Evolutionary conservation across 2,329 filamentous ascomycete genomes (phyloP).

Genomic region (Epichloe aotearoae): DNA sequence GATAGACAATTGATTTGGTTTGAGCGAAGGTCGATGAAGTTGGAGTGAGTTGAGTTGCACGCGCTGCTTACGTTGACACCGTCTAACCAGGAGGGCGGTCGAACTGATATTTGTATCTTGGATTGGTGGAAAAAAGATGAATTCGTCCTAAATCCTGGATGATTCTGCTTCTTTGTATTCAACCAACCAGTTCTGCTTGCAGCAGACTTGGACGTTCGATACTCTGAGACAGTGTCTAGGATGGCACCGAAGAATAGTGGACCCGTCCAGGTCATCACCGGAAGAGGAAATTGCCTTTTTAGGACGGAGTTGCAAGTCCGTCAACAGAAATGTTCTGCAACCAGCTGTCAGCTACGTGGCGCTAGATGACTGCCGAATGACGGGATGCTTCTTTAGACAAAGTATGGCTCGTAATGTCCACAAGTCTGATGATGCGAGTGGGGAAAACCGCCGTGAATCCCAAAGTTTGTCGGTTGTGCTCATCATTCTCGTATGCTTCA

Average conservation of each 20-base stretch:
- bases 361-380: not conserved
- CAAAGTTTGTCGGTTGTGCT: not conserved
- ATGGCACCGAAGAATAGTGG: not conserved
- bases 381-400: not conserved
- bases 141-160: not conserved
- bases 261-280: not conserved
- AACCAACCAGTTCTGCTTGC: not conserved
- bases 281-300: not conserved
- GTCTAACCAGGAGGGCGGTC: not conserved
- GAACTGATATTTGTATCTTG: not conserved
- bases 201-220: not conserved
- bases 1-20: not conserved
- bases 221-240: not conserved
- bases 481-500: not conserved
- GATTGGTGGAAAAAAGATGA: not conserved
- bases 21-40: conserved; percentile 9
- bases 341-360: not conserved
- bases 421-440: not conserved
- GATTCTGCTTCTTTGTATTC: not conserved
- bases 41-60: not conserved
- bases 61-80: not conserved
- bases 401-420: not conserved
- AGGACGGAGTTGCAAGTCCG: not conserved
- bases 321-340: not conserved
- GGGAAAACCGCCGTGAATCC: not conserved